These are phyloP conservation scores for Clarireedia monteithiana DNA, from an alignment of 2,329 filamentous ascomycete genomes.

Conservation along the genomic window DNA sequence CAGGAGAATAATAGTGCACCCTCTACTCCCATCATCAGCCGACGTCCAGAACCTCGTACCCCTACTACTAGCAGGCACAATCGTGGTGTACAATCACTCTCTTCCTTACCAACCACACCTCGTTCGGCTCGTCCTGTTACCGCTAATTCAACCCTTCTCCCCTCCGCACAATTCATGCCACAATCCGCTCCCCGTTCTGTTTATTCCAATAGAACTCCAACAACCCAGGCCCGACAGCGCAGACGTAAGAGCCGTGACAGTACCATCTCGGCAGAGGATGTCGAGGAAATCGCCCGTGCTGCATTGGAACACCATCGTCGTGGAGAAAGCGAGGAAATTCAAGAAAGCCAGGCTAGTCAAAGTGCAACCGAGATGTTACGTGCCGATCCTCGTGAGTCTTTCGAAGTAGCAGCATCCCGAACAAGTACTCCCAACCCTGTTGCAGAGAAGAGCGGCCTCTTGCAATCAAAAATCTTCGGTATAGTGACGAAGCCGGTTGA, in stretches of 20 bases:
- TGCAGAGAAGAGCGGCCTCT: constrained; percentile 34
- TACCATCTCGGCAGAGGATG: constrained; percentile 66
- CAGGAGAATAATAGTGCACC: constrained; percentile 70
- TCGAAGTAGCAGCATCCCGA: constrained; percentile 26
- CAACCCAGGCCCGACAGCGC: constrained; percentile 39
- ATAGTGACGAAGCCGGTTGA: constrained; percentile 45
- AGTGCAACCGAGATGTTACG: constrained; percentile 69
- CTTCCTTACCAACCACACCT: constrained; percentile 75
- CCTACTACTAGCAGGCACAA: constrained; percentile 50
- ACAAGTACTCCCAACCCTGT: constrained; percentile 31
- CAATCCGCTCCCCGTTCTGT: constrained; percentile 49
- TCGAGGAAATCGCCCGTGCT: constrained; percentile 46
- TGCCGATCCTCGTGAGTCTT: constrained; percentile 39
- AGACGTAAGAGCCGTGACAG: constrained; percentile 71
- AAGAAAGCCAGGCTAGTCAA: constrained; percentile 70
- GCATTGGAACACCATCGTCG: constrained; percentile 31
- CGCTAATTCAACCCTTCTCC: constrained; percentile 46
- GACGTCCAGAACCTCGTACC: constrained; percentile 34
- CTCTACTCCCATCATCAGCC: constrained; percentile 48
- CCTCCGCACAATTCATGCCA: constrained; percentile 54
- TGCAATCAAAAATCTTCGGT: constrained; percentile 58
- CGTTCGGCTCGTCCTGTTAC: constrained; percentile 39
- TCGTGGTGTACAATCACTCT: constrained; percentile 74
- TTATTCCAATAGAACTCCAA: constrained; percentile 11
- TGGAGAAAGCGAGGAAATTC: constrained; percentile 52